phyloP scores from a whole-genome alignment of 1,139 yeast genomes.

The Sugiyamaella xylanicola region DNA sequence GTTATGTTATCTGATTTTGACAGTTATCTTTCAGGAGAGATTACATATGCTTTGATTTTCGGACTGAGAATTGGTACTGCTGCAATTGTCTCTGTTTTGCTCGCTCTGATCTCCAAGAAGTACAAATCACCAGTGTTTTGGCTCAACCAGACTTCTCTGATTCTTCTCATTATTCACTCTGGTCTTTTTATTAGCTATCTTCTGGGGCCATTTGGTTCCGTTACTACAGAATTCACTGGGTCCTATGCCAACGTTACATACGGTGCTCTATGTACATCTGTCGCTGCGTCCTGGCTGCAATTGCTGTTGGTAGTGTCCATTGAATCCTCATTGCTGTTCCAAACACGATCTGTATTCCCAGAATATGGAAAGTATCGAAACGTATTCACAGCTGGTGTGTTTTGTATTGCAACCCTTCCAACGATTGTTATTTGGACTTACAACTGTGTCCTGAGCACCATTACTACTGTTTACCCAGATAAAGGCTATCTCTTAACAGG shows the following conservation, averaged over 20 bases:
- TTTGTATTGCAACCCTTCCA: conserved; percentile 27
- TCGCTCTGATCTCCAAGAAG: conserved; percentile 28
- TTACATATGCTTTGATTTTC: conserved; percentile 41
- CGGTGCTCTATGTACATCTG: conserved; percentile 48
- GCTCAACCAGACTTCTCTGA: conserved; percentile 62
- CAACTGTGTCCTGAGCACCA: conserved; percentile 45
- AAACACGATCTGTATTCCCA: conserved; percentile 67
- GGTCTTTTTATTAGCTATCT: conserved; percentile 58
- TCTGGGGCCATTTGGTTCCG: conserved; percentile 53
- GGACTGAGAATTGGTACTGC: conserved; percentile 50
- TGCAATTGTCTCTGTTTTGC: conserved; percentile 29
- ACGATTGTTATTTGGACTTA: conserved; percentile 56
- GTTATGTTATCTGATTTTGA: conserved; percentile 46
- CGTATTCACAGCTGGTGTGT: conserved; percentile 22
- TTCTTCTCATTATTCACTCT: conserved; percentile 59
- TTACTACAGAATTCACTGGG: conserved; percentile 57
- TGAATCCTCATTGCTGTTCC: conserved; percentile 68
- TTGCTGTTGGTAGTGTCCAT: conserved; percentile 60
- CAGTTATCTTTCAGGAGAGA: conserved; percentile 36
- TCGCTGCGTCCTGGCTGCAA: conserved; percentile 63
- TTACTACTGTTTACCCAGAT: conserved; percentile 34
- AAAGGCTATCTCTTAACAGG: conserved; percentile 7
- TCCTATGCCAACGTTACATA: conserved; percentile 44
- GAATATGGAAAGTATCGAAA: conserved; percentile 19
- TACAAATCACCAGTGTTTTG: conserved; percentile 65